Conservation (phyloP, 2,329 filamentous ascomycete species). For the Diaporthe eres region DNA sequence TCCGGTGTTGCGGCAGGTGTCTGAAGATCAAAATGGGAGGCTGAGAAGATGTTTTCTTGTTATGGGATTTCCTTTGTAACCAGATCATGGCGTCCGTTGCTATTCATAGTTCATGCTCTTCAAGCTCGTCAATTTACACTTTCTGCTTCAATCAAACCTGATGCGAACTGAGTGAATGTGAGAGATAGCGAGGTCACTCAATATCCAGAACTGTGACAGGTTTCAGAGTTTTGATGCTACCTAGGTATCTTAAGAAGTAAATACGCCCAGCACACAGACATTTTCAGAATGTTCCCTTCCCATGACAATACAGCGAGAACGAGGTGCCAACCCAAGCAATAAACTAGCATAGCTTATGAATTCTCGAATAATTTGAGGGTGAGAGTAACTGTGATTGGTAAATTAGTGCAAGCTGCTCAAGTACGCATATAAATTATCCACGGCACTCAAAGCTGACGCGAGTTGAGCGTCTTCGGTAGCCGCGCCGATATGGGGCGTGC, state of each 20-base stretch:
- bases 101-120: background rate
- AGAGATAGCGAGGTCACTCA: background rate
- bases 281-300: too few relatives aligned
- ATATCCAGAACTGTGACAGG: too few relatives aligned
- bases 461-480: conserved; percentile 40
- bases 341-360: too few relatives aligned
- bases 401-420: background rate
- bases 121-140: conserved; percentile 10
- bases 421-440: background rate
- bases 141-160: background rate
- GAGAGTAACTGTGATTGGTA: too few relatives aligned
- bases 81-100: background rate
- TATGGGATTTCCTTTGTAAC: conserved; percentile 12
- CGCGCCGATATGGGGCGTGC: conserved; percentile 45
- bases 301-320: too few relatives aligned
- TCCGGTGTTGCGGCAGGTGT: background rate
- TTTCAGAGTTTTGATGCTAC: too few relatives aligned
- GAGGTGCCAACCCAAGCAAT: too few relatives aligned
- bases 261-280: too few relatives aligned
- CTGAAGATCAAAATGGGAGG: background rate
- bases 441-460: background rate
- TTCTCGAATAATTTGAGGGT: too few relatives aligned
- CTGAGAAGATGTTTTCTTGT: background rate
- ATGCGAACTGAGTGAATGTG: background rate
- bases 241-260: too few relatives aligned